A percentile compares a stretch with the other conserved stretches of the same genome.
Conservation (phyloP, 306 rosid genomes). For the Rosa persica region DNA sequence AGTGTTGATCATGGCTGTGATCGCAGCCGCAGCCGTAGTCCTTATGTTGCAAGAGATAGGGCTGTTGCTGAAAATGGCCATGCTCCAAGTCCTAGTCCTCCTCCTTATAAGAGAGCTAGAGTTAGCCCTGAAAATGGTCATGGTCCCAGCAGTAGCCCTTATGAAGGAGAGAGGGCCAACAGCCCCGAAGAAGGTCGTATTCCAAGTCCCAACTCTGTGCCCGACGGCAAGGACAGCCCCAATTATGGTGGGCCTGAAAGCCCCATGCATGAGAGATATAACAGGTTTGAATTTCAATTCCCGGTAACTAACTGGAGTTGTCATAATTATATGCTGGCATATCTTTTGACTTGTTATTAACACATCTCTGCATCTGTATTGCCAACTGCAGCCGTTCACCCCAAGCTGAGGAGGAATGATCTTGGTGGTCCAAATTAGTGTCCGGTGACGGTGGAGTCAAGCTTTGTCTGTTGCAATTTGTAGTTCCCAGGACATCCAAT, state of each 20-base stretch:
- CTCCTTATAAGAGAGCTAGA: conserved; percentile 51
- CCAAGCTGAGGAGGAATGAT: conserved; percentile 81
- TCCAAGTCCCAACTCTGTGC: conserved; percentile 49
- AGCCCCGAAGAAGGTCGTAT: conserved; percentile 61
- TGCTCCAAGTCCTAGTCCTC: conserved; percentile 51
- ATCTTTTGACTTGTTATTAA: not conserved
- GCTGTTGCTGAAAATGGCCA: conserved; percentile 40
- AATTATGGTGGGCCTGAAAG: conserved; percentile 77
- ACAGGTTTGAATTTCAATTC: conserved; percentile 50
- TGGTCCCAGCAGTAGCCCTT: conserved; percentile 43
- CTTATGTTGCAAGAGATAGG: conserved; percentile 34
- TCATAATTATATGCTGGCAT: not conserved
- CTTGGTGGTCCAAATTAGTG: not conserved
- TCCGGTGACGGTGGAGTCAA: not conserved
- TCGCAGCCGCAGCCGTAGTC: conserved; percentile 50
- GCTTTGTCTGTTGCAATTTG: not conserved
- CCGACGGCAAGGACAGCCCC: conserved; percentile 70
- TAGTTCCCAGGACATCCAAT: not conserved
- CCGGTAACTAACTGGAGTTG: not conserved
- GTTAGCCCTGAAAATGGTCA: conserved; percentile 64
- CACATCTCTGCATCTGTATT: not conserved
- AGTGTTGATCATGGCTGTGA: conserved; percentile 40
- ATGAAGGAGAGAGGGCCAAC: conserved; percentile 34
- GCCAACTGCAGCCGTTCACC: conserved; percentile 62
- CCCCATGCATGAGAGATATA: conserved; percentile 70